Evolutionary conservation across 805 yeast genomes (phyloP), one percentile per base, ranked within the genome.

Genomic region (Wickerhamomyces mucosus): DNA sequence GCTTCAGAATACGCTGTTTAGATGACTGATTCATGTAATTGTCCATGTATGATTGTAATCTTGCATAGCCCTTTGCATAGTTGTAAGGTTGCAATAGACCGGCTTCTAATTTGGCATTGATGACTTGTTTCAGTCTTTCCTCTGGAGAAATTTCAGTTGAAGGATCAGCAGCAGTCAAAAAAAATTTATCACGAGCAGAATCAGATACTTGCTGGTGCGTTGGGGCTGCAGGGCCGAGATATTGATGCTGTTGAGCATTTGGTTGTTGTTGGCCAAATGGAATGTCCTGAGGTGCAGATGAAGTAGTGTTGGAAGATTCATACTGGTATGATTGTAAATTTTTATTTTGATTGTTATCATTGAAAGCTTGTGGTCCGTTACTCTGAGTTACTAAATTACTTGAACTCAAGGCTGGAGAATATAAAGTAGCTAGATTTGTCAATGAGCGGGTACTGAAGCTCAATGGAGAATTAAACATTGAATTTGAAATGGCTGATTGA

Each of bases 81-180:
- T 89, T 83, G 55, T 86, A 89, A 0, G 97, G 97, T 50, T 80
- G 85, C 22, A 89, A 59, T 26, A 89, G 64, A 0, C 97, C 97
- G 0, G 97, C 97, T 52, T 84, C 94, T 26, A 88, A 59, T 48
- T 89, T 89, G 13, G 97, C 97, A 49, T 83, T 82, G 47, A 89
- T 88, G 9, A 89, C 96, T 51, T 86, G 94, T 49, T 84, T 85
- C 43, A 89, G 64, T 38, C 96, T 67, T 50, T 86, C 96, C 50
- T 88, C 96, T 0, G 96, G 95, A 0, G 95, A 82, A 22, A 82
- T 79, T 42, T 85, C 96, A 3, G 89, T 84, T 0, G 95, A 82
- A 5, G 97, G 97, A 53, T 89, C 97, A 0, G 96, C 96, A 0
- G 97, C 97, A 0, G 96, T 89, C 29, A 89, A 59, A 59, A 89